A percentile compares a stretch with the other conserved stretches of the same genome.
These are phyloP conservation scores for Ogataea nonfermentans DNA, from an alignment of 805 yeast genomes.

Conservation along the genomic window DNA sequence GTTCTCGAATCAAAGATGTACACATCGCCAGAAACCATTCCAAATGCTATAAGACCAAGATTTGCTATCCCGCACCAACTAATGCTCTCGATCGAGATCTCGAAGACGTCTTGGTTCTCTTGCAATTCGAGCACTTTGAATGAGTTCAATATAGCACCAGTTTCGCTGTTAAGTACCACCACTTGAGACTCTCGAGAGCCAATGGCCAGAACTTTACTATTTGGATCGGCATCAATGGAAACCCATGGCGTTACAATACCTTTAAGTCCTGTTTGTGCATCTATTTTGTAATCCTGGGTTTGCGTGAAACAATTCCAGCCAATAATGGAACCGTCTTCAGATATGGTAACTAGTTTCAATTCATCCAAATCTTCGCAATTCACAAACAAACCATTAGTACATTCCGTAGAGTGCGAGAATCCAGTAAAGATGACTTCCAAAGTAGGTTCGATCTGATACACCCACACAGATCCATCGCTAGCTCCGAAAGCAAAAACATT, in stretches of 20 bases:
- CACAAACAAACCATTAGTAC: conserved; percentile 77
- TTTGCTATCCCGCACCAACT: conserved; percentile 63
- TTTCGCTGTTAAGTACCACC: conserved; percentile 70
- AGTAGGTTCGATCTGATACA: conserved; percentile 67
- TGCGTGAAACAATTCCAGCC: conserved; percentile 88
- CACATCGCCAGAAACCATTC: conserved; percentile 87
- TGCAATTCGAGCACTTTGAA: conserved; percentile 62
- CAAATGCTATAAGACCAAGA: conserved; percentile 72
- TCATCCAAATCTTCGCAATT: conserved; percentile 55
- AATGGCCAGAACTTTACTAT: conserved; percentile 56
- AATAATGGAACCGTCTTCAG: conserved; percentile 84
- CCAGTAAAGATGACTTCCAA: conserved; percentile 75
- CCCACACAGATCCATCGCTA: conserved; percentile 92
- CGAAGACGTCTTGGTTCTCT: conserved; percentile 56
- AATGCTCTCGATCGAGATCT: conserved; percentile 75
- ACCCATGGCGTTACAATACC: conserved; percentile 90
- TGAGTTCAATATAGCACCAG: conserved; percentile 66
- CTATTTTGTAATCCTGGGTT: conserved; percentile 63
- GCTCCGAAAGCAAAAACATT: conserved; percentile 87
- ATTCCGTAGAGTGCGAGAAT: conserved; percentile 75
- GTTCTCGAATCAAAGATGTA: conserved; percentile 76
- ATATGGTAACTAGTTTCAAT: conserved; percentile 65
- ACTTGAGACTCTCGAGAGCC: conserved; percentile 89
- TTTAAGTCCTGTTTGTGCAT: conserved; percentile 58
- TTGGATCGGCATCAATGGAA: conserved; percentile 52